These are phyloP conservation scores for Naganishia antarctica DNA, from an alignment of 768 basidiomycete genomes.

Conservation along the genomic window DNA sequence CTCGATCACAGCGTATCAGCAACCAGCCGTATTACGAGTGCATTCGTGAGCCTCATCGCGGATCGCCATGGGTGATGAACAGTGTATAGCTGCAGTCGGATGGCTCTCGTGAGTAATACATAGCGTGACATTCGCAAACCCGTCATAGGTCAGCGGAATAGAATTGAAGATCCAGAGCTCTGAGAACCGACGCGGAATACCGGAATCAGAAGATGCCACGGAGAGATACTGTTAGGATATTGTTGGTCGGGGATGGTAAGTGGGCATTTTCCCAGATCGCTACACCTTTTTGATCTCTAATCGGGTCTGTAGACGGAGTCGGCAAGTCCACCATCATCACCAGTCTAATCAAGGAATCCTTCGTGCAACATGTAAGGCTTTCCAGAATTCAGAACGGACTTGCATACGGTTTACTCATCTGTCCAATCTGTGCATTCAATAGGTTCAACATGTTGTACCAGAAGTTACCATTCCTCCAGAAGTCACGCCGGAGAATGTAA, in stretches of 20 bases:
- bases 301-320: slow-evolving; percentile 69
- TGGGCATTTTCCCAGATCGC: slow-evolving; percentile 3
- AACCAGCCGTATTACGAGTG: slow-evolving; percentile 16
- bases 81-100: too few relatives aligned
- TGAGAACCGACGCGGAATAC: not conserved
- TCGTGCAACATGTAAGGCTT: slow-evolving; percentile 70
- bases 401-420: not conserved
- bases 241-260: slow-evolving; percentile 89
- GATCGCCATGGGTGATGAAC: too few relatives aligned
- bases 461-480: slow-evolving; percentile 98
- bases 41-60: too few relatives aligned
- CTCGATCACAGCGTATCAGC: slow-evolving; percentile 11
- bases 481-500: slow-evolving; percentile 94
- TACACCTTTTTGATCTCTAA: not conserved
- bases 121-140: too few relatives aligned
- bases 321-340: slow-evolving; percentile 98
- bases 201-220: slow-evolving; percentile 51
- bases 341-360: slow-evolving; percentile 92
- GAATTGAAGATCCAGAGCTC: not conserved
- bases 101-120: too few relatives aligned
- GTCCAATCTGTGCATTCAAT: not conserved
- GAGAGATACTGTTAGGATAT: slow-evolving; percentile 78
- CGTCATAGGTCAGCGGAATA: too few relatives aligned
- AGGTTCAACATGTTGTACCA: slow-evolving; percentile 93
- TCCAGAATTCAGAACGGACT: not conserved